Evolutionary conservation across 495 filamentous ascomycete species (phyloP).

Genomic region (Neurospora sp.): DNA sequence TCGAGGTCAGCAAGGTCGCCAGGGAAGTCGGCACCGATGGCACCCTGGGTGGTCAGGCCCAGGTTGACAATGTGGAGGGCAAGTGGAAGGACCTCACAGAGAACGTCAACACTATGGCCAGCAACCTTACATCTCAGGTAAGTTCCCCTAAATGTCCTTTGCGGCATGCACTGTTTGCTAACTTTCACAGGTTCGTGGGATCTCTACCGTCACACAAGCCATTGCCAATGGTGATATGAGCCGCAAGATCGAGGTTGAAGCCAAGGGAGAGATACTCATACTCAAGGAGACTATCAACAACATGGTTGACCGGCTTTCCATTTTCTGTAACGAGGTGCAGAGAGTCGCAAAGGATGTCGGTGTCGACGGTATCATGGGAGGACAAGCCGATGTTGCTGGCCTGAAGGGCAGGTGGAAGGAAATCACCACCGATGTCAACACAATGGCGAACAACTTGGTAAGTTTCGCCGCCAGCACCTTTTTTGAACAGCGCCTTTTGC

Average conservation of each 20-base stretch:
- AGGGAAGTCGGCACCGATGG: slow-evolving; percentile 97
- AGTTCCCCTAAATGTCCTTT: not conserved
- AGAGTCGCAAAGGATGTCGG: slow-evolving; percentile 94
- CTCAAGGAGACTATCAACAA: slow-evolving; percentile 98
- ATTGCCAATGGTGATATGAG: slow-evolving; percentile 91
- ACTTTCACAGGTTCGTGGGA: slow-evolving; percentile 61
- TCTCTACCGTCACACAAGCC: slow-evolving; percentile 93
- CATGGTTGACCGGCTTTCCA: slow-evolving; percentile 94
- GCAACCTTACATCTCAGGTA: slow-evolving; percentile 82
- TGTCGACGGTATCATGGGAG: slow-evolving; percentile 97
- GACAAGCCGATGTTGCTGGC: slow-evolving; percentile 89
- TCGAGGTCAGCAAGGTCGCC: slow-evolving; percentile 97
- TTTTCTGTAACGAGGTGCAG: slow-evolving; percentile 95
- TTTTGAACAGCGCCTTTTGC: not conserved
- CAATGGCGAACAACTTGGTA: slow-evolving; percentile 89
- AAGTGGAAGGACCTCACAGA: slow-evolving; percentile 99
- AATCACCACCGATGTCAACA: slow-evolving; percentile 96
- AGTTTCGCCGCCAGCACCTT: slow-evolving; percentile 6
- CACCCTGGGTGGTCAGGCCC: slow-evolving; percentile 87
- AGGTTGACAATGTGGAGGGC: slow-evolving; percentile 95
- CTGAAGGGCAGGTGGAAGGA: slow-evolving; percentile 96
- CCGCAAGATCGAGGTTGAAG: slow-evolving; percentile 91
- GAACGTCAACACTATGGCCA: slow-evolving; percentile 91
- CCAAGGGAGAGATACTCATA: slow-evolving; percentile 87
- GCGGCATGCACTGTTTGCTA: not conserved